phyloP scores from a whole-genome alignment of 2,329 filamentous ascomycete species.

The Clonostachys sp. region DNA sequence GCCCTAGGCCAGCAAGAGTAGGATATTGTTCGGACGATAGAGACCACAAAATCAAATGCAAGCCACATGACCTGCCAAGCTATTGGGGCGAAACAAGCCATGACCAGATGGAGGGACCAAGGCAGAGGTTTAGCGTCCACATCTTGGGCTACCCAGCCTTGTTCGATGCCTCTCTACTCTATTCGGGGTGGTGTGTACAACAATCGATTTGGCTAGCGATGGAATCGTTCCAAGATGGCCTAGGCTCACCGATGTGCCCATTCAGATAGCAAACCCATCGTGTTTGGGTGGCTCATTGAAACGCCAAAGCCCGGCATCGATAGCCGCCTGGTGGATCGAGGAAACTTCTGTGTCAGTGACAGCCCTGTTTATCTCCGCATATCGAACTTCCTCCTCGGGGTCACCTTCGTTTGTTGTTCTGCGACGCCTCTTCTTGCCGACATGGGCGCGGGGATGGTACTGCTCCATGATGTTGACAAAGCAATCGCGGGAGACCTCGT shows the following conservation, averaged over 20 bases:
- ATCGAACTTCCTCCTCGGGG: conserved; percentile 48
- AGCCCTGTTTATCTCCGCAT: conserved; percentile 74
- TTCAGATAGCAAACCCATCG: conserved; percentile 44
- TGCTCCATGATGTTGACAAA: conserved; percentile 91
- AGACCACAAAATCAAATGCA: conserved; percentile 1
- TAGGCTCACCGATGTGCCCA: neutral
- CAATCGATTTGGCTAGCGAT: no score
- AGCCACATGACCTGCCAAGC: neutral
- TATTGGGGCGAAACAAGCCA: neutral
- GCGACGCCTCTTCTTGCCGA: conserved; percentile 58
- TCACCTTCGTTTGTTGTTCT: conserved; percentile 8
- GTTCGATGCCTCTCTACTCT: no score
- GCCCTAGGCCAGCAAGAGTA: no score
- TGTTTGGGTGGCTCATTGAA: conserved; percentile 63
- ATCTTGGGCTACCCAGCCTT: no score
- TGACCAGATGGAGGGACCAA: no score
- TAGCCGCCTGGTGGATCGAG: conserved; percentile 61
- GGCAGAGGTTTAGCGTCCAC: no score
- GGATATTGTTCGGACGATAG: no score
- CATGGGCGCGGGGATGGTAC: conserved; percentile 75
- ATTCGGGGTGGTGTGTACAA: no score
- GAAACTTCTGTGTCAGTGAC: conserved; percentile 47
- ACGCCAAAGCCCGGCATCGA: conserved; percentile 70
- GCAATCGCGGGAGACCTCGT: conserved; percentile 66
- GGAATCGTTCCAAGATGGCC: neutral